Conservation (phyloP, 352 stramenopile genomes). For the Phytophthora pistaciae region DNA sequence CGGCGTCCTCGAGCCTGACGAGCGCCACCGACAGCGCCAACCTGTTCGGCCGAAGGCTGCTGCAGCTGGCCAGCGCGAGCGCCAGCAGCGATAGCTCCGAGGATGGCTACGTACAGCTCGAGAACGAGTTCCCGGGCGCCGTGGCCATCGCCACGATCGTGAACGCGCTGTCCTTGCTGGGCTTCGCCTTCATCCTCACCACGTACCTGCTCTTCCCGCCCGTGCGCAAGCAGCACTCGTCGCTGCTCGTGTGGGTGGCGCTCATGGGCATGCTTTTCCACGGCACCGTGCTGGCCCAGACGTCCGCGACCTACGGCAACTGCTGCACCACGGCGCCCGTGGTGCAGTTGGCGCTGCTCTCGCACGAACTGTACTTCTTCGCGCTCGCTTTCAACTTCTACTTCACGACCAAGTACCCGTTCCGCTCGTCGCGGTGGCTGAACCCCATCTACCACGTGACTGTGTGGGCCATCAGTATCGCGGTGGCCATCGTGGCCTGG, state of each 20-base stretch:
- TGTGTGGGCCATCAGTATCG: conserved; percentile 65
- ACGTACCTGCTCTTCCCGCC: conserved; percentile 86
- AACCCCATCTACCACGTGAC: conserved; percentile 74
- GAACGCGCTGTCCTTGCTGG: conserved; percentile 76
- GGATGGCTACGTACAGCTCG: conserved; percentile 36
- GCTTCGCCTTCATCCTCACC: conserved; percentile 81
- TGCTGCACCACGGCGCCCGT: conserved; percentile 75
- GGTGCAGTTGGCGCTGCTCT: conserved; percentile 77
- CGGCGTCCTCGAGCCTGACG: conserved; percentile 21
- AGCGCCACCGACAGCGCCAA: conserved; percentile 38
- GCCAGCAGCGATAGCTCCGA: background rate
- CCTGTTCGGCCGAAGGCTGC: conserved; percentile 42
- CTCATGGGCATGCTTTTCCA: conserved; percentile 87
- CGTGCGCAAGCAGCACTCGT: conserved; percentile 83
- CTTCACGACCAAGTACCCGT: conserved; percentile 90
- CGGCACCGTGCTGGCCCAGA: conserved; percentile 69
- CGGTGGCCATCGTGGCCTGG: conserved; percentile 64
- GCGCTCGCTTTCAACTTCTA: conserved; percentile 89
- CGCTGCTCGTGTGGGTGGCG: conserved; percentile 83
- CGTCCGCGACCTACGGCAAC: conserved; percentile 48
- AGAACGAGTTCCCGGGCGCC: conserved; percentile 67
- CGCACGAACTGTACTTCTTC: conserved; percentile 89
- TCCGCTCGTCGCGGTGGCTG: conserved; percentile 77
- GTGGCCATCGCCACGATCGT: conserved; percentile 63
- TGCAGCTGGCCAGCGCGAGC: conserved; percentile 10